Evolutionary conservation across 2,329 filamentous ascomycete species (phyloP).

Genomic region (Ophiostoma himal-ulmi): DNA sequence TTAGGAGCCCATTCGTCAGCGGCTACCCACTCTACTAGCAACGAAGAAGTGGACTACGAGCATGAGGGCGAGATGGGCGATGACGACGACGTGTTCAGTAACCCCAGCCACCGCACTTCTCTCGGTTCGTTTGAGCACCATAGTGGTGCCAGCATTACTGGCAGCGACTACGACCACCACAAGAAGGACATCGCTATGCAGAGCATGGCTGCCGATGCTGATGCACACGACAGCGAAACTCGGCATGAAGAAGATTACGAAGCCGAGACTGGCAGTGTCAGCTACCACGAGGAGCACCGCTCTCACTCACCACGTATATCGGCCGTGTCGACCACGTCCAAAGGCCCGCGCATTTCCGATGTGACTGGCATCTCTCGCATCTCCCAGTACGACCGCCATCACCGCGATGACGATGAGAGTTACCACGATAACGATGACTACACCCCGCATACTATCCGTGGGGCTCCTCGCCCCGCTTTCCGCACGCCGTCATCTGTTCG

Average conservation of each 20-base stretch:
- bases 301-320: constrained; percentile 14
- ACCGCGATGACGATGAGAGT: constrained; percentile 39
- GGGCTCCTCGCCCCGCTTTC: constrained; percentile 58
- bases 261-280: constrained; percentile 29
- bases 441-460: constrained; percentile 47
- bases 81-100: constrained; percentile 52
- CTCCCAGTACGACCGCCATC: constrained; percentile 45
- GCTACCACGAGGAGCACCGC: constrained; percentile 9
- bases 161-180: constrained; percentile 5
- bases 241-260: constrained; percentile 18
- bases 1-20: neutral
- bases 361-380: constrained; percentile 49
- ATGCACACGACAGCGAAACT: constrained; percentile 19
- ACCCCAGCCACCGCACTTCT: constrained; percentile 52
- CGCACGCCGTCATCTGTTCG: constrained; percentile 63
- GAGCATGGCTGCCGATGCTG: constrained; percentile 22
- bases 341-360: constrained; percentile 39
- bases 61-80: constrained; percentile 35
- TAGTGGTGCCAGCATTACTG: constrained; percentile 25
- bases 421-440: constrained; percentile 40
- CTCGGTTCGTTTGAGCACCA: constrained; percentile 43
- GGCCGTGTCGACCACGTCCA: constrained; percentile 4
- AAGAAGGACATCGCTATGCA: constrained; percentile 26
- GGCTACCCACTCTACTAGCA: neutral
- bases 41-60: constrained; percentile 26